phyloP scores from a whole-genome alignment of 768 basidiomycete genomes.

The Amanita inopinata region DNA sequence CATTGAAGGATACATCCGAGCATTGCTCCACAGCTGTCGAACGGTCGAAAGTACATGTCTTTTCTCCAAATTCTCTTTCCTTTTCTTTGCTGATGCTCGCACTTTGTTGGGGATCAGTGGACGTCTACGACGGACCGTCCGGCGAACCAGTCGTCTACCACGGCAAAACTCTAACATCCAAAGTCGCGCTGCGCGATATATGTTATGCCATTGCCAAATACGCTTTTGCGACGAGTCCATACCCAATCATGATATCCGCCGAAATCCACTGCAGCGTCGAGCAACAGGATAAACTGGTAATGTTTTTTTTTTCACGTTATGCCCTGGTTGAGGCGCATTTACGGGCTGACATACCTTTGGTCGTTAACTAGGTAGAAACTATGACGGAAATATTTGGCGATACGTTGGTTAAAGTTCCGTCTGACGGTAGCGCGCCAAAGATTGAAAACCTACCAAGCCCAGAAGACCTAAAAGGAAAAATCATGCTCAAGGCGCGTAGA shows the following conservation, averaged over 20 bases:
- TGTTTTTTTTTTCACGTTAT: background rate
- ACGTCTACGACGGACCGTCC: slow-evolving; percentile 80
- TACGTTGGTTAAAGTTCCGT: slow-evolving; percentile 21
- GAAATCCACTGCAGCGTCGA: slow-evolving; percentile 81
- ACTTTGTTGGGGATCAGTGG: slow-evolving; percentile 44
- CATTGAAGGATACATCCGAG: slow-evolving; percentile 88
- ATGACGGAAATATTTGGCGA: slow-evolving; percentile 40
- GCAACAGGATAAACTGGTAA: slow-evolving; percentile 38
- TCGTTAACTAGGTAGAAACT: slow-evolving; percentile 25
- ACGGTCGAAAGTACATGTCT: slow-evolving; percentile 79
- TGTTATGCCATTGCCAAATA: slow-evolving; percentile 85
- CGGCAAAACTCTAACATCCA: slow-evolving; percentile 84
- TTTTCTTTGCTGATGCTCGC: slow-evolving; percentile 53
- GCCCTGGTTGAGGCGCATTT: no score
- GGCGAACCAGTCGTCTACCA: slow-evolving; percentile 84
- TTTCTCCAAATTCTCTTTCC: slow-evolving; percentile 19
- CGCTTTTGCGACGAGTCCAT: slow-evolving; percentile 88
- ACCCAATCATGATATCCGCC: slow-evolving; percentile 95
- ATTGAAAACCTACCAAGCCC: slow-evolving; percentile 75
- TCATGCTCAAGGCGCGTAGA: slow-evolving; percentile 67
- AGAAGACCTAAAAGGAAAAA: slow-evolving; percentile 67
- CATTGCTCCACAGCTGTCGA: slow-evolving; percentile 79
- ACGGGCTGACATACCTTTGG: no score
- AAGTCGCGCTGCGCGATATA: slow-evolving; percentile 74
- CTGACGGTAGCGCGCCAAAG: slow-evolving; percentile 29